These are phyloP conservation scores for Fusarium neocosmosporiellum DNA, from an alignment of 2,329 filamentous ascomycete species.

Conservation along the genomic window DNA sequence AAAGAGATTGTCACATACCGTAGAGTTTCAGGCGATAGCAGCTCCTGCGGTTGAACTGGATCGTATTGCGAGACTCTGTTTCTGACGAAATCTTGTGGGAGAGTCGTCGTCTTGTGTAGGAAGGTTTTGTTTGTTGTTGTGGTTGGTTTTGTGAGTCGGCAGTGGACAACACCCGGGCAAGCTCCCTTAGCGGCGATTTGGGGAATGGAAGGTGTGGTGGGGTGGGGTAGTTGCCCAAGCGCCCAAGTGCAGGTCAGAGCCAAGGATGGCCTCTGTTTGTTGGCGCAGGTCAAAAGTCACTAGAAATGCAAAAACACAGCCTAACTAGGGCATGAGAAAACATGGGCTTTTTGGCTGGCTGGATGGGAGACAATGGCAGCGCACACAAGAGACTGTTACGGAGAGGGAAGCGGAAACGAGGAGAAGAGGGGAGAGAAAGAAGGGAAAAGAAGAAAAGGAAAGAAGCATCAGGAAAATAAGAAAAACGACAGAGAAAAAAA, in stretches of 20 bases:
- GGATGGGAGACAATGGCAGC: not conserved
- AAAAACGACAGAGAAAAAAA: not conserved
- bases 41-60: not conserved
- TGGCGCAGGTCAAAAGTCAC: not conserved
- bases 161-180: constrained; percentile 31
- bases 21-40: not conserved
- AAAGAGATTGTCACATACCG: constrained; percentile 19
- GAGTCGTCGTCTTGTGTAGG: constrained; percentile 11
- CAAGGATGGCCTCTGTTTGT: constrained; percentile 2
- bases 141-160: constrained; percentile 36
- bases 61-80: not conserved
- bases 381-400: not conserved
- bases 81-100: not conserved
- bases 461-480: not conserved
- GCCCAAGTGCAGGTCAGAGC: constrained; percentile 7
- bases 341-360: constrained; percentile 1
- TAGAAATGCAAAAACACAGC: not conserved
- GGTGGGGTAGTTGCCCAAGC: constrained; percentile 29
- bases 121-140: constrained; percentile 12
- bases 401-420: not conserved
- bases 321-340: constrained; percentile 19
- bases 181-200: constrained; percentile 39
- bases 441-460: constrained; percentile 1
- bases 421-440: not conserved
- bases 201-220: constrained; percentile 28